Percentiles rank a stretch among this genome's conserved stretches.
These are phyloP conservation scores for Tetrastigma voinierianum DNA, from an alignment of 164 flowering plant species.

Conservation along the genomic window DNA sequence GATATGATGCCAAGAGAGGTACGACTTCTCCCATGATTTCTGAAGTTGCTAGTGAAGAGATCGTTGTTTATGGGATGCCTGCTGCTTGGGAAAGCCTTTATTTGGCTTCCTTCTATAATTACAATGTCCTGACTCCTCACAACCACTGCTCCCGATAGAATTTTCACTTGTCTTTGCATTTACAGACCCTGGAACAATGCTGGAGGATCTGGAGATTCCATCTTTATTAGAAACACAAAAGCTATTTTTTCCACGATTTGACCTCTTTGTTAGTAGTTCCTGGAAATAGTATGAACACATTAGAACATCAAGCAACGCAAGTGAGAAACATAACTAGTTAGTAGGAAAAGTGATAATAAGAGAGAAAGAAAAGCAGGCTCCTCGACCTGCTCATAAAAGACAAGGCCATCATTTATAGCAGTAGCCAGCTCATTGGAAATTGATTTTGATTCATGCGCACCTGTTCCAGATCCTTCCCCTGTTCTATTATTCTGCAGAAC, in stretches of 20 bases:
- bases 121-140: conserved; percentile 48
- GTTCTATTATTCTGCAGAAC: conserved; percentile 32
- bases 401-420: conserved; percentile 85
- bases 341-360: background rate
- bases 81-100: conserved; percentile 57
- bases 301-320: background rate
- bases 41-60: conserved; percentile 67
- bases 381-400: conserved; percentile 87
- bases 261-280: conserved; percentile 61
- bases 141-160: conserved; percentile 27
- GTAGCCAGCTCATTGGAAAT: conserved; percentile 81
- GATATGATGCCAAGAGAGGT: conserved; percentile 57
- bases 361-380: background rate
- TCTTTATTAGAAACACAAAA: conserved; percentile 35
- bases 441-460: conserved; percentile 37
- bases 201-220: conserved; percentile 39
- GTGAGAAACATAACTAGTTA: background rate
- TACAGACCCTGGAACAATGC: conserved; percentile 25
- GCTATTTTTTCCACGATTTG: conserved; percentile 36
- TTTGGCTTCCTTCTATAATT: conserved; percentile 57
- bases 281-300: conserved; percentile 21
- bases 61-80: conserved; percentile 58
- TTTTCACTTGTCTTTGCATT: conserved; percentile 32
- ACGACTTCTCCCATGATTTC: conserved; percentile 56
- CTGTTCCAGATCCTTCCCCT: conserved; percentile 35